Percentiles rank a stretch among this genome's conserved stretches.
Evolutionary conservation across 208 protist genomes (phyloP).

Genomic region (Trypanosoma boissoni): DNA sequence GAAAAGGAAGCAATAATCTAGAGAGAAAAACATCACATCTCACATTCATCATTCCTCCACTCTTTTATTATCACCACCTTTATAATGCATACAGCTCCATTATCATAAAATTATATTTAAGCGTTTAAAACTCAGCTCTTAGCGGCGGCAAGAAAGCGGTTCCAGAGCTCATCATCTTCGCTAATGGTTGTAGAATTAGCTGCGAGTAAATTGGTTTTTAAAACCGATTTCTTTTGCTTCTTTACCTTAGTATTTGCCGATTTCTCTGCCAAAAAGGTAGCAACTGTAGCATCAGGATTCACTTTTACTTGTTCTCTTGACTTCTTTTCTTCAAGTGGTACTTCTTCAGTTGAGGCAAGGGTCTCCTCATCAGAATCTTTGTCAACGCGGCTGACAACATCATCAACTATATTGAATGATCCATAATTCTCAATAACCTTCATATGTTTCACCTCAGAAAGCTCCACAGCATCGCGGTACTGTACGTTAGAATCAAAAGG

Average conservation of each 20-base stretch:
- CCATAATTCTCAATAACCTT: conserved; percentile 88
- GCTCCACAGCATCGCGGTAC: conserved; percentile 69
- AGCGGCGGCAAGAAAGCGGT: conserved; percentile 37
- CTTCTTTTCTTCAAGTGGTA: conserved; percentile 14
- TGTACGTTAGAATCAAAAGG: conserved; percentile 89
- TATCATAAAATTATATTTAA: conserved; percentile 14
- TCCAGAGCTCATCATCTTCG: conserved; percentile 48
- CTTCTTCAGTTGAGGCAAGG: conserved; percentile 10
- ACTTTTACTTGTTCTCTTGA: conserved; percentile 14
- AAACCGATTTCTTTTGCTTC: conserved; percentile 30
- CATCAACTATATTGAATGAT: conserved; percentile 81
- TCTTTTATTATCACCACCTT: too few species aligned
- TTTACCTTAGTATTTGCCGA: conserved; percentile 47
- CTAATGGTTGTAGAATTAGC: not conserved
- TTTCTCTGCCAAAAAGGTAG: conserved; percentile 46
- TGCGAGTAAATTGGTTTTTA: not conserved
- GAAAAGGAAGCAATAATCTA: conserved; percentile 2
- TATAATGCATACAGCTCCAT: not conserved
- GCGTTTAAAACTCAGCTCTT: conserved; percentile 21
- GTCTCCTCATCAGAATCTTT: conserved; percentile 12
- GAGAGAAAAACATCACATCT: too few species aligned
- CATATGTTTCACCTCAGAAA: conserved; percentile 75
- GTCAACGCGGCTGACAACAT: conserved; percentile 47
- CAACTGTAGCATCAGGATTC: conserved; percentile 41
- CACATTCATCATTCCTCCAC: too few species aligned